Evolutionary conservation across 2,329 filamentous ascomycete species (phyloP), one percentile per base, ranked within the genome.

Genomic region (Hypoxylon sp.): DNA sequence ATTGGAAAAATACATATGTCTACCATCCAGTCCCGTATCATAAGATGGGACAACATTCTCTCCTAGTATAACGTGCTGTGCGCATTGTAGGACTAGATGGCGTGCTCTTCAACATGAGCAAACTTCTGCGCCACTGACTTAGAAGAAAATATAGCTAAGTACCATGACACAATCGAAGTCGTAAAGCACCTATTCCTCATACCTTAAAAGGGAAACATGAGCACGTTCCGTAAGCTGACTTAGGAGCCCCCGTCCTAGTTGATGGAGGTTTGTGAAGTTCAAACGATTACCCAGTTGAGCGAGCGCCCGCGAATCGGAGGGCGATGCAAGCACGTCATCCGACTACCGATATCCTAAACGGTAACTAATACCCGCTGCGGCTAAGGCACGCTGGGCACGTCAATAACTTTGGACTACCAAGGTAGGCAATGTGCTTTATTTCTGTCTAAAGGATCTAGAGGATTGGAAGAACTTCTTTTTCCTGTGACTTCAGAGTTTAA

Each of bases 271-370:
- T 35, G 13, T 22, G 11, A 59, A 60, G 39, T 17, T 51, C 22
- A 37, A 33, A 55, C 10, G 58, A 62, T 68, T 68, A 55, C 65
- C 64, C 29, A 62, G 47, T 64, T 64, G 53, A 70, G 57, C 47
- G 2, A 53, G 8, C n/a, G 13, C 59, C 63, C 47, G 69, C 71
- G 66, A 70, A 71, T 73, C 71, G 67, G 69, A 65, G 67, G 10
- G 52, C 55, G 52, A 35, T 42, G 46, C 52, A 63, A 69, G 68
- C 71, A 72, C 71, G 68, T 69, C 68, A 72, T 72, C 68, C 65
- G 68, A 69, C 57, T 63, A 26, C 68, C 65, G 65, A 70, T 11
- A 65, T 59, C 65, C 56, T 70, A 70, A 65, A 63, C 70, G 63
- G 67, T 61, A 64, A 63, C 61, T 63, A 42, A 61, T 59, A 65